Evolutionary conservation across 129 eudicot species (phyloP), one percentile per base, ranked within the genome.

Genomic region (Logfia minima): DNA sequence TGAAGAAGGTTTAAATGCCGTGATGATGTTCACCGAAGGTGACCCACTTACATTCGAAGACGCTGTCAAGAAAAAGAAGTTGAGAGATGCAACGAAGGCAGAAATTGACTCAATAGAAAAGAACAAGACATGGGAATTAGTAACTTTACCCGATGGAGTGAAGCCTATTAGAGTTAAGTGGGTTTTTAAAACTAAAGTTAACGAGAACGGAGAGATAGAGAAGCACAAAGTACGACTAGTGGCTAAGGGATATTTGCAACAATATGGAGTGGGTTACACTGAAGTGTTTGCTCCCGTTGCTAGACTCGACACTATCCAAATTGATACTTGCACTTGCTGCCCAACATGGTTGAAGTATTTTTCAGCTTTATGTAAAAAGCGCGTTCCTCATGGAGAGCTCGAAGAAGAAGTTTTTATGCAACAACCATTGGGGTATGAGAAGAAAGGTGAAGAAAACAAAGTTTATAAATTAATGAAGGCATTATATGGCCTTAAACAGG

Each of bases 391-490:
- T 4, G 34, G 34, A 31, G 34, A 31, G 34, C 34, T 31, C 34
- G 34, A 31, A 31, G 34, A 31, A 61, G 10, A 61, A 0, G 17
- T 61, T 14, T 61, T 6, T 61, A 18, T 61, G 23, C 2, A 32
- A 17, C 70, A 66, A 31, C 51, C 11, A 4, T 37, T 5, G 1
- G 76, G 76, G 41, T 71, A 48, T 16, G 76, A 9, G 26, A 55
- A 9, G 7, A 11, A 13, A 14, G 43, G 76, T 19, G 64, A 26
- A 23, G 76, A 71, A 45, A 14, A 26, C 64, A 71, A 71, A 18
- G 76, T 71, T 11, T 70, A 70, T 45, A 24, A 4, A 18, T 13
- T 45, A 16, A 70, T 22, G 19, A 70, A 70, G 75, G 75, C 75
- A 3, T 43, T 45, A 16, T 70, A 70, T 53, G 75, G 43, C 21